Conservation (phyloP, 257 asterid genomes). For the Nicotiana otophora region DNA sequence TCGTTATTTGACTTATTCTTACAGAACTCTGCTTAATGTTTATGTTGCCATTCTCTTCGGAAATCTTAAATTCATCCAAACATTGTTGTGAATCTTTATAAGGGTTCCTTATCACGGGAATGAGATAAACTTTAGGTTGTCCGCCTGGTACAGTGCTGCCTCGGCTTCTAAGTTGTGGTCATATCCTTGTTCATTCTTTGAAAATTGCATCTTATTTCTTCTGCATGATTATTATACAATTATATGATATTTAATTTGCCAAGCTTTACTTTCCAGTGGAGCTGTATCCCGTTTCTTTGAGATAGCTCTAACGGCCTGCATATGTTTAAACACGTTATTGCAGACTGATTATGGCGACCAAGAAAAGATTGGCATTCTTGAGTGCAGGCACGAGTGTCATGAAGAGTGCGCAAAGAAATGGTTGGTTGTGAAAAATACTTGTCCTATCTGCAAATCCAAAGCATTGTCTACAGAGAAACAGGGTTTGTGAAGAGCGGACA, state of each 20-base stretch:
- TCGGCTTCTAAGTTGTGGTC: background rate
- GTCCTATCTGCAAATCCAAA: slow-evolving; percentile 74
- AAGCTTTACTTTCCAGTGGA: background rate
- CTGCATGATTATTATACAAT: background rate
- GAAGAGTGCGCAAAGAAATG: slow-evolving; percentile 60
- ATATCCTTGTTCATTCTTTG: background rate
- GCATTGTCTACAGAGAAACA: slow-evolving; percentile 39
- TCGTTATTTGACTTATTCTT: background rate
- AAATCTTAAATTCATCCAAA: background rate
- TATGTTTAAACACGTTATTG: background rate
- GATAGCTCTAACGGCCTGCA: background rate
- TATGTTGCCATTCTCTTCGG: background rate
- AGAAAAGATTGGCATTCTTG: slow-evolving; percentile 48
- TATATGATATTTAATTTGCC: background rate
- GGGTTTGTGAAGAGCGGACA: slow-evolving; percentile 20
- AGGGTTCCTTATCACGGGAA: background rate
- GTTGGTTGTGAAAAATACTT: slow-evolving; percentile 57
- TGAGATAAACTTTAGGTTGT: background rate
- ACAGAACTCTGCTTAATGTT: background rate
- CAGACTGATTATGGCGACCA: slow-evolving; percentile 49
- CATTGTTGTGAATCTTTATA: background rate
- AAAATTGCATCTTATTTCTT: background rate
- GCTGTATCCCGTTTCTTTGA: background rate
- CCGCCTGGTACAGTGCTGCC: background rate
- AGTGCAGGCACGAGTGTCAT: slow-evolving; percentile 76